phyloP scores from a whole-genome alignment of 2,329 filamentous ascomycete genomes.

The Fusarium avenaceum region DNA sequence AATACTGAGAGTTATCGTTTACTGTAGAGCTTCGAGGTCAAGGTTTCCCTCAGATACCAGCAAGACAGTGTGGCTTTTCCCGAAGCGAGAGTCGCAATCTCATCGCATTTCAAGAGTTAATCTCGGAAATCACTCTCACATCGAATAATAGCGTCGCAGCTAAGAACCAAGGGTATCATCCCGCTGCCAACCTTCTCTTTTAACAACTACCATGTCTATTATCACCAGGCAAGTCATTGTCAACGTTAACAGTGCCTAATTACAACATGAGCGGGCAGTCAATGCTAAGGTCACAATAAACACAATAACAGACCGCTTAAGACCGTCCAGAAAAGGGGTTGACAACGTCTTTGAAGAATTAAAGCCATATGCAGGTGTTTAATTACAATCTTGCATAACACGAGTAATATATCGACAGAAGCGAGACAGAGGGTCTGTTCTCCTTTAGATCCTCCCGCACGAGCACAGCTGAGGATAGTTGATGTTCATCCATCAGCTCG shows the following conservation, averaged over 20 bases:
- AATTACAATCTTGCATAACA: slow-evolving; percentile 43
- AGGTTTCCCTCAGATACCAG: slow-evolving; percentile 34
- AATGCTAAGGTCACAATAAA: slow-evolving; percentile 28
- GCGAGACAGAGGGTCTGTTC: slow-evolving; percentile 40
- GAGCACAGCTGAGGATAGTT: slow-evolving; percentile 26
- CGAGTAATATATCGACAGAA: slow-evolving; percentile 32
- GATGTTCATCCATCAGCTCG: slow-evolving; percentile 9
- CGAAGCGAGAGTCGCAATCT: slow-evolving; percentile 32
- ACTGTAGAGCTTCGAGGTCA: slow-evolving; percentile 27
- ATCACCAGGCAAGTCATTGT: slow-evolving; percentile 36
- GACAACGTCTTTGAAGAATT: slow-evolving; percentile 17
- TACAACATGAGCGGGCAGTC: slow-evolving; percentile 32
- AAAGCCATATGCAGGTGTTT: slow-evolving; percentile 39
- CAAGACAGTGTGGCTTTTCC: slow-evolving; percentile 42
- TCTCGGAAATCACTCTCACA: slow-evolving; percentile 38
- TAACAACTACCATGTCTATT: slow-evolving; percentile 30
- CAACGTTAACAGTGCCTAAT: slow-evolving; percentile 36
- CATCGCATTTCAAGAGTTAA: slow-evolving; percentile 26
- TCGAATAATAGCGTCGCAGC: slow-evolving; percentile 18
- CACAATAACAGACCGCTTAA: slow-evolving; percentile 41
- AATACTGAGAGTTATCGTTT: slow-evolving; percentile 22
- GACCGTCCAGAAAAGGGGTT: slow-evolving; percentile 37
- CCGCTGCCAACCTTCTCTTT: slow-evolving; percentile 13
- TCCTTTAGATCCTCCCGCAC: slow-evolving; percentile 21
- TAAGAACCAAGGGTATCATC: slow-evolving; percentile 13